Evolutionary conservation across 371 early-diverging fungal genomes (phyloP).

Genomic region (Mortierella sp.): DNA sequence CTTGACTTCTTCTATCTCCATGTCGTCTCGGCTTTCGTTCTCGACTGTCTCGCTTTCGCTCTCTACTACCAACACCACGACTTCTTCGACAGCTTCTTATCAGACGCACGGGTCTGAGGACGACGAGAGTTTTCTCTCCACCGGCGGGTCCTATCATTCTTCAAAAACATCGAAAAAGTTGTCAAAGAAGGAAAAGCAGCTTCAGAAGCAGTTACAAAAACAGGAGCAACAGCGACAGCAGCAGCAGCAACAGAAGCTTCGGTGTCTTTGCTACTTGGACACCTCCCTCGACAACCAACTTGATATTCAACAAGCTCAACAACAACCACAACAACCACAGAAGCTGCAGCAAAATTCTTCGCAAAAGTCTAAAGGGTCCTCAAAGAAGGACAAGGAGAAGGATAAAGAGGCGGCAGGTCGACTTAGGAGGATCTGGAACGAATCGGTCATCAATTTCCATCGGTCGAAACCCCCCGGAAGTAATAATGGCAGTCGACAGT

Average conservation of each 20-base stretch:
- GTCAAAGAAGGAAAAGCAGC: slow-evolving; percentile 15
- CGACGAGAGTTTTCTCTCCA: slow-evolving; percentile 8
- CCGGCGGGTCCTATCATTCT: background rate
- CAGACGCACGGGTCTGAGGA: slow-evolving; percentile 33
- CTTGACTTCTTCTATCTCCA: slow-evolving; percentile 22
- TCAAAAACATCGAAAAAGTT: slow-evolving; percentile 23
- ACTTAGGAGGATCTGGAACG: slow-evolving; percentile 50
- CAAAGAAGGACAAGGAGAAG: slow-evolving; percentile 21
- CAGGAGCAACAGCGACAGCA: slow-evolving; percentile 22
- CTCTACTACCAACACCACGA: slow-evolving; percentile 10
- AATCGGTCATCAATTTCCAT: slow-evolving; percentile 38
- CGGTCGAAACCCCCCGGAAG: slow-evolving; percentile 33
- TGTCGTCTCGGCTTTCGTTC: slow-evolving; percentile 42
- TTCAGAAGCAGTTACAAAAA: slow-evolving; percentile 23
- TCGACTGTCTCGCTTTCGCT: slow-evolving; percentile 35
- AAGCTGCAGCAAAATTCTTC: slow-evolving; percentile 9
- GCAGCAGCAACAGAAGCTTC: slow-evolving; percentile 19
- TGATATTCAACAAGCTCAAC: background rate
- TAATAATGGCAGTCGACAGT: background rate
- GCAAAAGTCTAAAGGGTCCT: slow-evolving; percentile 16
- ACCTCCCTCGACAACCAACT: slow-evolving; percentile 21
- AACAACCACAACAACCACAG: background rate
- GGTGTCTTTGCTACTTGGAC: slow-evolving; percentile 47
- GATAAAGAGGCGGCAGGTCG: slow-evolving; percentile 21
- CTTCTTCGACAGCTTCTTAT: slow-evolving; percentile 6